Conservation (phyloP, 2,329 filamentous ascomycete genomes). For the Diaporthe vexans region DNA sequence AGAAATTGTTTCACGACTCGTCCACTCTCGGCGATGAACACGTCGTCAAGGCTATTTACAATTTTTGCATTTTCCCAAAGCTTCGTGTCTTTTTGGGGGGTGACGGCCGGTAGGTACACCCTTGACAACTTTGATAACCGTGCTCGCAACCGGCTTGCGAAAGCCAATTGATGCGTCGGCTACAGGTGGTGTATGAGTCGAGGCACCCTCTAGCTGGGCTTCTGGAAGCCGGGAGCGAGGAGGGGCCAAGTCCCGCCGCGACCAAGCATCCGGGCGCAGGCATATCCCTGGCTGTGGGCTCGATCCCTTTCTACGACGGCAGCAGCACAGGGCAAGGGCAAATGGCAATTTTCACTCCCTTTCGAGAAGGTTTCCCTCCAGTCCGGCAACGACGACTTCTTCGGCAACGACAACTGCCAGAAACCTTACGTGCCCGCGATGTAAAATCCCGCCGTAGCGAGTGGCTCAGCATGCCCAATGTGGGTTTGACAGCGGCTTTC, state of each 20-base stretch:
- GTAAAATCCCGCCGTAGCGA: slow-evolving; percentile 2
- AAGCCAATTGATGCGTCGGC: slow-evolving; percentile 22
- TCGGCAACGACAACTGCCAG: neutral
- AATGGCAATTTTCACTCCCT: neutral
- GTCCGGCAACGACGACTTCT: neutral
- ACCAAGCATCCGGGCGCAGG: slow-evolving; percentile 27
- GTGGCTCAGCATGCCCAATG: slow-evolving; percentile 15
- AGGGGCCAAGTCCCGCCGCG: slow-evolving; percentile 12
- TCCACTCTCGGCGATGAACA: slow-evolving; percentile 10
- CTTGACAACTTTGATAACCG: neutral
- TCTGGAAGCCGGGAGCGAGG: slow-evolving; percentile 24
- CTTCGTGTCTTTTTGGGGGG: neutral
- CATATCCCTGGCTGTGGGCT: slow-evolving; percentile 31
- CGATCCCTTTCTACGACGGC: neutral
- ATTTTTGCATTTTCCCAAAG: slow-evolving; percentile 4
- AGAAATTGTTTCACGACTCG: slow-evolving; percentile 20
- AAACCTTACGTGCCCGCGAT: slow-evolving; percentile 1
- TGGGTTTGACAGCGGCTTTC: slow-evolving; percentile 32
- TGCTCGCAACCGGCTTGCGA: slow-evolving; percentile 2
- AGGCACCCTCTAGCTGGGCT: neutral
- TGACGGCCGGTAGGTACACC: neutral
- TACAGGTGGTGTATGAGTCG: neutral
- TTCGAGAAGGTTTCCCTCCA: neutral
- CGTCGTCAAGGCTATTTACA: slow-evolving; percentile 25
- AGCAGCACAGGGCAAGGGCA: neutral